Evolutionary conservation across 148 eudicot species (phyloP), one percentile per base, ranked within the genome.

Genomic region (Spergularia marina): DNA sequence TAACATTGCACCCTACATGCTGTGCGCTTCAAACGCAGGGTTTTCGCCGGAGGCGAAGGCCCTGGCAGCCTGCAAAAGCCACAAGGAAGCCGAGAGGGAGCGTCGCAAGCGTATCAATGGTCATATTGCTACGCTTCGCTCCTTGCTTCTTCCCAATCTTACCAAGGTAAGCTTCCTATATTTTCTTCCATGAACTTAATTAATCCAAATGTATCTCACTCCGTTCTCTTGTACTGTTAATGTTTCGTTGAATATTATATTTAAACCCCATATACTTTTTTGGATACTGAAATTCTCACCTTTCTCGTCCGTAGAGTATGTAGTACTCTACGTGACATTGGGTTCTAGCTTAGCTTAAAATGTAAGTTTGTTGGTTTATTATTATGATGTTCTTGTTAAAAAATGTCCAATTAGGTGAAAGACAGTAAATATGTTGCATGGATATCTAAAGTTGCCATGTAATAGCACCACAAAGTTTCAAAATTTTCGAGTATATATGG

Each of bases 51-150:
- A 85, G 71, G 89, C 78, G 1, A 93, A 91, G 71, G 88, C 92
- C 16, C 47, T 58, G 5, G 92, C 90, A 5, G 93, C 94, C 3
- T 85, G 85, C 77, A 85, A 78, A 74, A 88, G 87, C 77, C 98
- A 93, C 80, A 91, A 89, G 67, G 98, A 93, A 83, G 97, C 98
- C 7, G 98, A 93, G 76, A 77, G 98, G 72, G 79, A 88, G 36
- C 86, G 98, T 55, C 79, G 98, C 40, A 85, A 86, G 83, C 89
- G 98, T 40, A 93, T 93, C 84, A 93, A 91, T 72, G 82, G 74
- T 58, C 98, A 93, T 76, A 85, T 93, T 71, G 84, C 91, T 71
- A 91, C 98, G 47, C 97, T 93, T 20, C 88, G 96, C 12, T 73
- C 86, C 59, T 84, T 93, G 36, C 85, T 93, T 44, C 73, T 70